phyloP scores from a whole-genome alignment of 192 early-diverging fungal species.

The Gryganskiella cystojenkinii region DNA sequence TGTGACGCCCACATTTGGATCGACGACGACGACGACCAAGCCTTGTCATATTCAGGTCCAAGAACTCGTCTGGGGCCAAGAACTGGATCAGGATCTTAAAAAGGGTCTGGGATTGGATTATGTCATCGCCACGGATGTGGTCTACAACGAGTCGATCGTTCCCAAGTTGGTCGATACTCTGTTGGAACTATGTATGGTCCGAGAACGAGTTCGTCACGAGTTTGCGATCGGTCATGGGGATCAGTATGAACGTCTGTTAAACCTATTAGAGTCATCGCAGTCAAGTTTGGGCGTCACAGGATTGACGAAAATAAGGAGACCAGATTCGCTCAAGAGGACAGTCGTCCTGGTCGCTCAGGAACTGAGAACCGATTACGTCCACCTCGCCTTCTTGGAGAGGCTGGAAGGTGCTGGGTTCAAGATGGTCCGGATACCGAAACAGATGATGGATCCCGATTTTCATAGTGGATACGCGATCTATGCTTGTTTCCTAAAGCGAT shows the following conservation, averaged over 20 bases:
- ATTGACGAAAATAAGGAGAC: constrained; percentile 6
- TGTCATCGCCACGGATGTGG: constrained; percentile 56
- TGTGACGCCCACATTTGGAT: background rate
- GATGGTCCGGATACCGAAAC: constrained; percentile 40
- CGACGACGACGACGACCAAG: background rate
- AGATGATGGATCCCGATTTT: constrained; percentile 45
- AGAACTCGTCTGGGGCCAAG: constrained; percentile 54
- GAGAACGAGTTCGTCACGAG: constrained; percentile 13
- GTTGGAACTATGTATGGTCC: constrained; percentile 28
- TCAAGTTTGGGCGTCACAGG: background rate
- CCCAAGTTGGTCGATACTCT: constrained; percentile 48
- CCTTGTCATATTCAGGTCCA: constrained; percentile 47
- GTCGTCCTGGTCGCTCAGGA: constrained; percentile 49
- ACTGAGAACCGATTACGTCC: constrained; percentile 54
- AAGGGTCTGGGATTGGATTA: constrained; percentile 35
- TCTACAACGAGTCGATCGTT: constrained; percentile 56
- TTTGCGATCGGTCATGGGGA: constrained; percentile 17
- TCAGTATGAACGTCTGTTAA: constrained; percentile 5
- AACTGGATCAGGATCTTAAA: constrained; percentile 48
- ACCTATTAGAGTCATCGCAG: background rate
- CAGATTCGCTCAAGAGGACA: constrained; percentile 20
- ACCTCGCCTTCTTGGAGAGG: constrained; percentile 50
- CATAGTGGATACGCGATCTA: constrained; percentile 53
- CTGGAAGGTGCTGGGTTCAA: constrained; percentile 41
- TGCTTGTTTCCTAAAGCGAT: constrained; percentile 17